phyloP scores from a whole-genome alignment of 1,139 yeast species.

The Yamadazyma kanchanaburiensis region DNA sequence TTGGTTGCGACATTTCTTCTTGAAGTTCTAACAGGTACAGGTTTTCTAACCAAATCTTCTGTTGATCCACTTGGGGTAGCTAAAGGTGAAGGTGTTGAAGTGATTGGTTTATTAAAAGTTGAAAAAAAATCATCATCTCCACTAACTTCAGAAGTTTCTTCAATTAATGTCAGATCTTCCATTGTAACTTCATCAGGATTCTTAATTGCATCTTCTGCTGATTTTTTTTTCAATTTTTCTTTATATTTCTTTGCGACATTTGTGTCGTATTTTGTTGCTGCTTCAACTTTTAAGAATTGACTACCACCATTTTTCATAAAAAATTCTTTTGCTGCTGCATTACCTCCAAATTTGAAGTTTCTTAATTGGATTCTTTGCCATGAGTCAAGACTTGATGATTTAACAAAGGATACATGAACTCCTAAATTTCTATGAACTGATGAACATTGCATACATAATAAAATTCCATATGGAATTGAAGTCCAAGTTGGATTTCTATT shows the following conservation, averaged over 20 bases:
- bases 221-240: constrained; percentile 70
- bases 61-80: constrained; percentile 46
- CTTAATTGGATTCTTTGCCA: constrained; percentile 90
- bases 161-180: constrained; percentile 50
- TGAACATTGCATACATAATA: constrained; percentile 47
- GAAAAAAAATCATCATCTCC: constrained; percentile 72
- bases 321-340: constrained; percentile 78
- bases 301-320: constrained; percentile 84
- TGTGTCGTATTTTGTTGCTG: constrained; percentile 77
- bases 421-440: constrained; percentile 51
- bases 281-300: constrained; percentile 58
- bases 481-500: constrained; percentile 54
- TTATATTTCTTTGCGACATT: constrained; percentile 75
- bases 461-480: constrained; percentile 47
- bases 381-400: constrained; percentile 83
- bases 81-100: constrained; percentile 48
- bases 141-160: constrained; percentile 27
- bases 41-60: constrained; percentile 29
- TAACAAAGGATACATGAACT: constrained; percentile 59
- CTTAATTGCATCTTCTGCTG: constrained; percentile 60
- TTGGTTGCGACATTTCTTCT: constrained; percentile 17
- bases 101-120: constrained; percentile 80
- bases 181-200: constrained; percentile 67
- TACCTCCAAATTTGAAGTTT: constrained; percentile 91
- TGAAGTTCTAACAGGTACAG: constrained; percentile 13